Evolutionary conservation across 495 filamentous ascomycete species (phyloP).

Genomic region (Thermothielavioides terrestris): DNA sequence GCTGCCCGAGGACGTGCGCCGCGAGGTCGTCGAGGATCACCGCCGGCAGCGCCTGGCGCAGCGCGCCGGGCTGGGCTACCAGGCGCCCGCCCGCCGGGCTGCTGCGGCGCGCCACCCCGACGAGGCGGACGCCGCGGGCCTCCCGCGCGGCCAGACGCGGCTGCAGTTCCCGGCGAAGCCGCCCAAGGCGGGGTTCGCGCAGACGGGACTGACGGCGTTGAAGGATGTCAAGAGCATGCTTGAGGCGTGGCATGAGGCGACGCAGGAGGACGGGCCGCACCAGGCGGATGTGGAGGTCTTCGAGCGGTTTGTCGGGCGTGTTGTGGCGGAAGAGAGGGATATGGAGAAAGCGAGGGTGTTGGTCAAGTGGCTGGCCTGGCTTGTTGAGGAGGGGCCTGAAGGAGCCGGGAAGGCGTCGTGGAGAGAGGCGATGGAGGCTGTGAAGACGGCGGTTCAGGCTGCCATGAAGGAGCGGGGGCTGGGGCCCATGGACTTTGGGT

Average conservation of each 20-base stretch:
- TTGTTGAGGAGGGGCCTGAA: conserved; percentile 48
- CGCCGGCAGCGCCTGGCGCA: conserved; percentile 44
- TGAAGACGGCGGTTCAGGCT: conserved; percentile 51
- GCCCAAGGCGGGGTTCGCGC: conserved; percentile 26
- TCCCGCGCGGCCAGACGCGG: conserved; percentile 24
- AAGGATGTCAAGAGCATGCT: conserved; percentile 39
- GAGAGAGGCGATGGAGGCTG: conserved; percentile 40
- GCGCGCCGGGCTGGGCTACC: conserved; percentile 21
- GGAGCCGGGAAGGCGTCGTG: conserved; percentile 27
- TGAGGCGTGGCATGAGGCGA: conserved; percentile 57
- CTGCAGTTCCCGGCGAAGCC: conserved; percentile 29
- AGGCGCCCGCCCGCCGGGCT: neutral
- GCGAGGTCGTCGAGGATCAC: conserved; percentile 68
- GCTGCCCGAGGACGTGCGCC: conserved; percentile 69
- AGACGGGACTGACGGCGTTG: conserved; percentile 13
- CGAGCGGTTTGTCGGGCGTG: conserved; percentile 55
- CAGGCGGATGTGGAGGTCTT: conserved; percentile 65
- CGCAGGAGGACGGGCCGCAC: conserved; percentile 62
- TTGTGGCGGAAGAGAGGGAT: conserved; percentile 64
- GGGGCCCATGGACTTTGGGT: conserved; percentile 49
- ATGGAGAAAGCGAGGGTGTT: conserved; percentile 41
- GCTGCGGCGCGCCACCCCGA: neutral
- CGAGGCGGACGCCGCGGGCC: conserved; percentile 2
- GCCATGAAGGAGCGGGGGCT: conserved; percentile 57
- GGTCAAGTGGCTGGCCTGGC: conserved; percentile 62